Conservation (phyloP, 345 rosid species). For the Eucalyptus sideroxylon region DNA sequence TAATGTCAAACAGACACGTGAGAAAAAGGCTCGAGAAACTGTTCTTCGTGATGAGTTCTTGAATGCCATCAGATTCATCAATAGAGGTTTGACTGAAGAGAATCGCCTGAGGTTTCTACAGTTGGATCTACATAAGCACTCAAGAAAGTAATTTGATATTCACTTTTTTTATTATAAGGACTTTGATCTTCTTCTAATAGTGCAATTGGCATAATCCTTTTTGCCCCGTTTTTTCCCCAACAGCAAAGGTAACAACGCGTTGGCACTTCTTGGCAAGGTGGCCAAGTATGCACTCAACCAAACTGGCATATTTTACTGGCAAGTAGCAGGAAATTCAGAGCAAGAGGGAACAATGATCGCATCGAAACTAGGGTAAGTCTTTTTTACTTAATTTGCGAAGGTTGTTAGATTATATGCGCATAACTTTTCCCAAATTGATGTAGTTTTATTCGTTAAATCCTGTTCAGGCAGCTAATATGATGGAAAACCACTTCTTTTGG, state of each 20-base stretch:
- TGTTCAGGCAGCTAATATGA: not conserved
- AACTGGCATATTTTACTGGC: slow-evolving; percentile 74
- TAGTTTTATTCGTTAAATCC: not conserved
- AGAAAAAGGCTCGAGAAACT: slow-evolving; percentile 87
- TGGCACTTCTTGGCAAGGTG: slow-evolving; percentile 55
- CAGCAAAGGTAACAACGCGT: slow-evolving; percentile 58
- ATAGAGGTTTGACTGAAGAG: slow-evolving; percentile 48
- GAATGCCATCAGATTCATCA: slow-evolving; percentile 59
- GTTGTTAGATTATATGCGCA: not conserved
- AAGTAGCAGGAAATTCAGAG: slow-evolving; percentile 23
- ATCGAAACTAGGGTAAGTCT: slow-evolving; percentile 42
- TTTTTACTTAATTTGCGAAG: not conserved
- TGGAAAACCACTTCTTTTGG: not conserved
- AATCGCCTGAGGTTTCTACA: slow-evolving; percentile 69
- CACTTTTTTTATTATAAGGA: not conserved
- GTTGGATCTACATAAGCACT: slow-evolving; percentile 78
- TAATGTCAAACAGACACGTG: slow-evolving; percentile 43
- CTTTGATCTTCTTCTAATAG: not conserved
- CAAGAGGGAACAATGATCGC: slow-evolving; percentile 18
- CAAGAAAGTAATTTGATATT: slow-evolving; percentile 36
- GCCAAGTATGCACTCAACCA: slow-evolving; percentile 58
- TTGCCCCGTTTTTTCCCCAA: not conserved
- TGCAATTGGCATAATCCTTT: not conserved
- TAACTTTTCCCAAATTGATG: not conserved
- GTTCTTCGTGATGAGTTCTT: slow-evolving; percentile 79